Evolutionary conservation across 176 grass and related monocot species (phyloP), one percentile per base, ranked within the genome.

Genomic region (Metroxylon sagu): DNA sequence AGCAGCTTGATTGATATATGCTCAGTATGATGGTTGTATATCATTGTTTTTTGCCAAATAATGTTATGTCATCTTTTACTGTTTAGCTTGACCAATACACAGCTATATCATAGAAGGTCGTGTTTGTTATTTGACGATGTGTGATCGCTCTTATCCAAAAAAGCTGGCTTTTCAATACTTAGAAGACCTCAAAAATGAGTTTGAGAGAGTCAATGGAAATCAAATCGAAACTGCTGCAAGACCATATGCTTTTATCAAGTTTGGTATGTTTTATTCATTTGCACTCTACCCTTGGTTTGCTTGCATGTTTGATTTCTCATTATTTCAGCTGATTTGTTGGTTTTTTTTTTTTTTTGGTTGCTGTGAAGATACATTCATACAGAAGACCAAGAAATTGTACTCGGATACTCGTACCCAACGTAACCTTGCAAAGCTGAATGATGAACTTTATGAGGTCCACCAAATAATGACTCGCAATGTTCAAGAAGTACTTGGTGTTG

Each of bases 181-280:
- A 56, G 93, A 98, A 68, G 88, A 98, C 70, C 88, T 98, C 2
- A 98, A 85, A 70, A 98, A 89, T 92, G 93, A 92, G 66, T 98
- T 98, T 25, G 93, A 89, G 74, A 89, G 77, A 55, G 87, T 92
- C 54, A 98, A 81, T 71, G 93, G 84, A 25, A 89, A 48, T 61
- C 93, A 98, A 77, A 92, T 92, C 56, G 93, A 98, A 85, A 98
- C 88, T 60, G 93, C 84, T 61, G 87, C 87, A 61, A 89, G 86
- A 65, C 86, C 90, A 57, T 95, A 95, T 79, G 90, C 86, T 65
- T 95, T 90, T 75, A 95, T 90, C 58, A 95, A 95, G 66, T 95
- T 95, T 57, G 86, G 90, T 90, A 25, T 73, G 35, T 18, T 12
- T 49, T 72, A 23, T 57, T 27, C 35, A 43, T 57, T 69, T 72